Evolutionary conservation across 2,329 filamentous ascomycete species (phyloP).

Genomic region (Colletotrichum siamense): DNA sequence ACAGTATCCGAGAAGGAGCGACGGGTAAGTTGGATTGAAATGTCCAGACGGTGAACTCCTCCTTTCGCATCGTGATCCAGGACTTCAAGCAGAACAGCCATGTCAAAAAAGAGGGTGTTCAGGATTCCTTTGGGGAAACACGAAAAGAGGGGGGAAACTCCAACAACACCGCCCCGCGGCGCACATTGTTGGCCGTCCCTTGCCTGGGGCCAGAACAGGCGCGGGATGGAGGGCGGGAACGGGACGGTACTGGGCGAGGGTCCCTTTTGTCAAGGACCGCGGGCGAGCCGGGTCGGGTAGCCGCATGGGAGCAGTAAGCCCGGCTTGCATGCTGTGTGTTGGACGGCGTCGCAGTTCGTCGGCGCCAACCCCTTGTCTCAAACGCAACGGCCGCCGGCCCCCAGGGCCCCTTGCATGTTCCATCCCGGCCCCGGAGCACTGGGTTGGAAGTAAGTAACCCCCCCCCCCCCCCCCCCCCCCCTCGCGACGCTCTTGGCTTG

Average conservation of each 20-base stretch:
- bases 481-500: neutral
- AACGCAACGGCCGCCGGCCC: neutral
- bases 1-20: neutral
- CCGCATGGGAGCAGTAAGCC: neutral
- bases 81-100: neutral
- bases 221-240: neutral
- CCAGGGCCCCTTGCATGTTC: neutral
- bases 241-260: neutral
- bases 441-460: neutral
- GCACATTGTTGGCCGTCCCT: neutral
- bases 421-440: neutral
- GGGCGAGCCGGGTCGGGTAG: conserved; percentile 5
- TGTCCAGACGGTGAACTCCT: neutral
- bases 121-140: neutral
- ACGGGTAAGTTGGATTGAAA: neutral
- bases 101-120: neutral
- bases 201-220: neutral
- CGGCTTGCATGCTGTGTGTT: neutral
- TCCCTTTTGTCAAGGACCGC: neutral
- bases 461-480: neutral
- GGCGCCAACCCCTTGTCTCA: neutral
- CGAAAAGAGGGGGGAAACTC: neutral
- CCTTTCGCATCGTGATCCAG: neutral
- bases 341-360: neutral
- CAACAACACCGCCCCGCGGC: neutral